phyloP scores from a whole-genome alignment of 2,329 filamentous ascomycete genomes.

The Xylariaceae sp. region DNA sequence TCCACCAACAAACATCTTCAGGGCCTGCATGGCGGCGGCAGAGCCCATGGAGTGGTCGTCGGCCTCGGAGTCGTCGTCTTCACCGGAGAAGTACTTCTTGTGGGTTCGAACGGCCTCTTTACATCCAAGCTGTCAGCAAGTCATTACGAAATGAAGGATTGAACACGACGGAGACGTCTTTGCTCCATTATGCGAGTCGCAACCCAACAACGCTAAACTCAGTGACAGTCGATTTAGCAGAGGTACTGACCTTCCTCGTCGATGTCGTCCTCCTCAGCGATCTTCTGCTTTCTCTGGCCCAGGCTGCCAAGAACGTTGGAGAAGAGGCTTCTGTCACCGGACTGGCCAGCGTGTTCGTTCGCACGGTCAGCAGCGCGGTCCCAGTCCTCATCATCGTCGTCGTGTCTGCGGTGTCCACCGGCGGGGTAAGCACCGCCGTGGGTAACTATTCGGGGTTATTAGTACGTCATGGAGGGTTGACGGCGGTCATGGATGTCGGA shows the following conservation, averaged over 20 bases:
- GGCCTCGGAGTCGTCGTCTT: slow-evolving; percentile 39
- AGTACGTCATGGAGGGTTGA: neutral
- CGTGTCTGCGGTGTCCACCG: slow-evolving; percentile 34
- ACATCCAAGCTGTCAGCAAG: slow-evolving; percentile 1
- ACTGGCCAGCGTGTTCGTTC: slow-evolving; percentile 41
- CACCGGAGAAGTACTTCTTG: slow-evolving; percentile 63
- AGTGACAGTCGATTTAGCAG: neutral
- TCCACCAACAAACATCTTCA: slow-evolving; percentile 70
- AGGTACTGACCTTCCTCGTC: slow-evolving; percentile 45
- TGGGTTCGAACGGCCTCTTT: slow-evolving; percentile 67
- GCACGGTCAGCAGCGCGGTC: slow-evolving; percentile 45
- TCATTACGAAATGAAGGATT: neutral
- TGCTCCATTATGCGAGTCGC: neutral
- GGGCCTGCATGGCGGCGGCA: slow-evolving; percentile 74
- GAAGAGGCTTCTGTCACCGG: slow-evolving; percentile 46
- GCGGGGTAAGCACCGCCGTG: slow-evolving; percentile 32
- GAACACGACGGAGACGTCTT: neutral
- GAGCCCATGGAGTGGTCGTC: slow-evolving; percentile 55
- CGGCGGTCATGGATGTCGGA: neutral
- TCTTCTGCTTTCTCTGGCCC: slow-evolving; percentile 44
- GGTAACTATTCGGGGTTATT: slow-evolving; percentile 21
- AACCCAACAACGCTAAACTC: neutral
- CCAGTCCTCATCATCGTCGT: slow-evolving; percentile 39
- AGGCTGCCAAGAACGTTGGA: slow-evolving; percentile 43
- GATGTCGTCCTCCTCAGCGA: slow-evolving; percentile 41